Conservation (phyloP, 352 stramenopile species). For the Phytophthora pisi region DNA sequence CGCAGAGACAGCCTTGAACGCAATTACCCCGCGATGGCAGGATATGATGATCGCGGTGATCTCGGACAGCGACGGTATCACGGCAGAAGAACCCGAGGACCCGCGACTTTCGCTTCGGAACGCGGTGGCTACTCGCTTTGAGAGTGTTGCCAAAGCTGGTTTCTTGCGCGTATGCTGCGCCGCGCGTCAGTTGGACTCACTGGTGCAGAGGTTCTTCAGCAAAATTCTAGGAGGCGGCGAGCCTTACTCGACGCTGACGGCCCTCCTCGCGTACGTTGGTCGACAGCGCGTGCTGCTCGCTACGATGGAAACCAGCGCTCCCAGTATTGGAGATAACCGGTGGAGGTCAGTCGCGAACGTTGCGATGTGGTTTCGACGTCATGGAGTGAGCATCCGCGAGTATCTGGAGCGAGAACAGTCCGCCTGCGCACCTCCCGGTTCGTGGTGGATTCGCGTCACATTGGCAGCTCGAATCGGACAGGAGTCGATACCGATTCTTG, state of each 20-base stretch:
- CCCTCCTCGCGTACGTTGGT: conserved; percentile 28
- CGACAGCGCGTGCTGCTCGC: conserved; percentile 24
- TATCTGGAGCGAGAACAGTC: conserved; percentile 18
- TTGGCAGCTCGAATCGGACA: conserved; percentile 28
- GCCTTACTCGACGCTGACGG: conserved; percentile 28
- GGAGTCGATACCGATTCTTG: conserved; percentile 19
- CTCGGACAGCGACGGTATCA: conserved; percentile 25
- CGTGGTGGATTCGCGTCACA: conserved; percentile 32
- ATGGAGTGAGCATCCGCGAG: conserved; percentile 27
- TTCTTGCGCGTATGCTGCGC: conserved; percentile 30
- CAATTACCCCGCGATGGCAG: conserved; percentile 25
- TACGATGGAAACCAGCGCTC: conserved; percentile 24
- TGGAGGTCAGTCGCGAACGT: conserved; percentile 27
- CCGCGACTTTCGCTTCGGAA: conserved; percentile 26
- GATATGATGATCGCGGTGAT: conserved; percentile 28
- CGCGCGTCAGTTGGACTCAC: conserved; percentile 22
- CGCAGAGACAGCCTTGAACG: conserved; percentile 25
- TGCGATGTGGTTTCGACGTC: conserved; percentile 27
- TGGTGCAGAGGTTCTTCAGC: conserved; percentile 33
- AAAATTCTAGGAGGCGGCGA: conserved; percentile 24
- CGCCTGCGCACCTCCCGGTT: conserved; percentile 15
- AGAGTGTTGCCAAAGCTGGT: conserved; percentile 21
- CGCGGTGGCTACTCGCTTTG: conserved; percentile 30
- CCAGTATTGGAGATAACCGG: conserved; percentile 11
- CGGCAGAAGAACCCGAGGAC: conserved; percentile 12